These are phyloP conservation scores for Globisporangium solare DNA, from an alignment of 352 stramenopile species.

Conservation along the genomic window DNA sequence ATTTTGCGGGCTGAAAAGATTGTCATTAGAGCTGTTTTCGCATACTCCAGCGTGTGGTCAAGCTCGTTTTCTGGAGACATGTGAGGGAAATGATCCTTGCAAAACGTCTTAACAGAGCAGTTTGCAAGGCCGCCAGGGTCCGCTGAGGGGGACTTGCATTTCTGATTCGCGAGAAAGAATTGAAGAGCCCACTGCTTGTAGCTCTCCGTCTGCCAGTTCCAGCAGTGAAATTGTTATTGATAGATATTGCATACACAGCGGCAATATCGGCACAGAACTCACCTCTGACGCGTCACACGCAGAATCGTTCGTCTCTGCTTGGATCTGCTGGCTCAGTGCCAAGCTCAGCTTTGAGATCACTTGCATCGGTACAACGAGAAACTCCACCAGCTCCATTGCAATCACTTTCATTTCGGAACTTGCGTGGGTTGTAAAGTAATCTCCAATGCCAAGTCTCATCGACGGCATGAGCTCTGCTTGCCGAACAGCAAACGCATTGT, in stretches of 20 bases:
- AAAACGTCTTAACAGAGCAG: constrained; percentile 64
- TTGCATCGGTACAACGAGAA: constrained; percentile 46
- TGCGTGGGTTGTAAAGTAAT: constrained; percentile 49
- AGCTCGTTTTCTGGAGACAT: constrained; percentile 76
- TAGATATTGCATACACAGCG: background rate
- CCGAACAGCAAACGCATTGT: constrained; percentile 39
- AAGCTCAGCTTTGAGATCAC: constrained; percentile 29
- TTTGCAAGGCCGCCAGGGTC: constrained; percentile 42
- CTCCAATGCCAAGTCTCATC: constrained; percentile 59
- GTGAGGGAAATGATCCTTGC: constrained; percentile 69
- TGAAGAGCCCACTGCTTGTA: constrained; percentile 74
- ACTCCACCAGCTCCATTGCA: constrained; percentile 64
- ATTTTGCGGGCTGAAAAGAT: constrained; percentile 57
- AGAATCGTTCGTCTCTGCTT: constrained; percentile 34
- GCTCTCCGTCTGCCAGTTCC: constrained; percentile 43
- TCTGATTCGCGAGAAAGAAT: constrained; percentile 44
- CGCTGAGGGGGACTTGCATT: constrained; percentile 28
- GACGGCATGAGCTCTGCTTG: constrained; percentile 49
- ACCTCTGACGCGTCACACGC: constrained; percentile 37
- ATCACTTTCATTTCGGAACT: constrained; percentile 54
- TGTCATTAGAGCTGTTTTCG: constrained; percentile 47
- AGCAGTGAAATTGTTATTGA: background rate
- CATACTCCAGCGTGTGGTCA: constrained; percentile 68
- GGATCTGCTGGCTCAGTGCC: constrained; percentile 28
- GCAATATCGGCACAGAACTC: background rate